These are phyloP conservation scores for Yarrowia hollandica DNA, from an alignment of 805 yeast genomes.

Conservation along the genomic window DNA sequence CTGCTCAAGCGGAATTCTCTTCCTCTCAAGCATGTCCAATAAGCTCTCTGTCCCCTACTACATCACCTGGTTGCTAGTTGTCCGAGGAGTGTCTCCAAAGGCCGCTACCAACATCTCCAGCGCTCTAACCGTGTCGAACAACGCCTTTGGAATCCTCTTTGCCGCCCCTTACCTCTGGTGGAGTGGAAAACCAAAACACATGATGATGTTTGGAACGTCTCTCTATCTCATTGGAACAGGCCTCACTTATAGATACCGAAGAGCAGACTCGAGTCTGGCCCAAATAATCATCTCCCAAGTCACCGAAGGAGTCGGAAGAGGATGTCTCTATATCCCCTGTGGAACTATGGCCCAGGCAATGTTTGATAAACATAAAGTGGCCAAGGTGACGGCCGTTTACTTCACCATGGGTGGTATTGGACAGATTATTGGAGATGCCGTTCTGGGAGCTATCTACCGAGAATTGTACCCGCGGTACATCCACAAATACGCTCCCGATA, in stretches of 20 bases:
- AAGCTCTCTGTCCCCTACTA: conserved; percentile 5
- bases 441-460: conserved; percentile 1
- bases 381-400: conserved; percentile 3
- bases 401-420: conserved; percentile 8
- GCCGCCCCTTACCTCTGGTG: conserved; percentile 19
- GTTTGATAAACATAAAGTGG: conserved; percentile 20
- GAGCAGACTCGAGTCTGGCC: neutral
- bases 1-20: neutral
- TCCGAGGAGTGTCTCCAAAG: neutral
- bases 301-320: conserved; percentile 11
- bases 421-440: conserved; percentile 3
- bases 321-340: conserved; percentile 3
- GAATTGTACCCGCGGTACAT: neutral
- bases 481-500: conserved; percentile 9
- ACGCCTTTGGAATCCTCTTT: neutral
- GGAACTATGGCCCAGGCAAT: conserved; percentile 12
- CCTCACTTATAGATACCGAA: neutral
- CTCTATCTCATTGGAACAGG: conserved; percentile 1
- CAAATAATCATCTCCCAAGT: neutral
- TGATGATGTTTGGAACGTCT: conserved; percentile 1
- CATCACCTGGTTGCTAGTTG: conserved; percentile 19
- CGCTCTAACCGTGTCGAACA: neutral
- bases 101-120: conserved; percentile 4
- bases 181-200: neutral
- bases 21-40: neutral